Evolutionary conservation across 352 stramenopile species (phyloP), one percentile per base, ranked within the genome.

Genomic region (Globisporangium cylindrosporum): DNA sequence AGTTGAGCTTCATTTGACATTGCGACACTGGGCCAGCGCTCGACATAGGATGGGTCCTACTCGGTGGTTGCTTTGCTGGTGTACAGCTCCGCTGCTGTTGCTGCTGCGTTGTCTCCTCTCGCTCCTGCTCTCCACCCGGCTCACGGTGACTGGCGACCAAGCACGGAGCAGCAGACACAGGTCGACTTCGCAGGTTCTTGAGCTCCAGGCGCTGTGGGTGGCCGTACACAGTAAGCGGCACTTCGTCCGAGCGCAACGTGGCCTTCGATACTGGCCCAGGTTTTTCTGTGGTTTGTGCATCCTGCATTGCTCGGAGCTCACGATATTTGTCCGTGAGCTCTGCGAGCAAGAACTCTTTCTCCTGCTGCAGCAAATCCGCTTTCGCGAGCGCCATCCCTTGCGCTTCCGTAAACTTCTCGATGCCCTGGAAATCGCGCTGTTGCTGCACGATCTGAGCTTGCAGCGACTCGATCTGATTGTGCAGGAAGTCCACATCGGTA

Each of bases 331-430:
- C 71, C 0, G 75, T 89, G 20, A 91, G 70, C 34, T 88, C 80
- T 2, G 70, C 72, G 18, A 91, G 64, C 46, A 91, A 41, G 8
- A 80, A 73, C n/a, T 88, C 78, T 9, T 89, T 90, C 64, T 91
- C 83, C 2, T 82, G 73, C 20, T 84, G 67, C 29, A 77, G 63
- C 53, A 91, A 68, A 25, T 86, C 71, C 0, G 69, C 67, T 51
- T 74, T 77, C 5, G 79, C 71, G 1, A 89, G 65, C 4, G 71
- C 41, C 64, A 91, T 62, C 1, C 69, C 70, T 43, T 90, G 81
- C 4, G 63, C 38, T 10, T 76, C 56, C 0, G 46, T 48, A 12
- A 67, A 56, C 2, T 59, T 34, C 27, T 73, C 62, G 1, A 78
- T 46, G 14, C 53, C 29, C 8, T 59, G 22, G 14, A 67, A 38